Percentiles rank a stretch among this genome's conserved stretches.
Conservation (phyloP, 1,139 yeast genomes). For the Geotrichum siamense region DNA sequence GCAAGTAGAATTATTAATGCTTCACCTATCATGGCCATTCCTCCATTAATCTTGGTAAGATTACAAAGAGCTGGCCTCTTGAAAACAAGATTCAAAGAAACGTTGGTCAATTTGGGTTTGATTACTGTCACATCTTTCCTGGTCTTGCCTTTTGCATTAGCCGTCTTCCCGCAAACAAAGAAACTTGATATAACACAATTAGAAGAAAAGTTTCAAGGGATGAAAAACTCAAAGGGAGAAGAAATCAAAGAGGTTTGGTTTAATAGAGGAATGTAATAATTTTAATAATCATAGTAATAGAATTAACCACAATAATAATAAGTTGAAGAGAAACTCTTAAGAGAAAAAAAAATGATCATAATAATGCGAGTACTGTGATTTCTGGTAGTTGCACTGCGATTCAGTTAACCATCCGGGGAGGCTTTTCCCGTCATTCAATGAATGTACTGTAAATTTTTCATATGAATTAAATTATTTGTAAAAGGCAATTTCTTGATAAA, state of each 20-base stretch:
- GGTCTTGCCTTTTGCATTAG: constrained; percentile 90
- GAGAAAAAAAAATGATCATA: no score
- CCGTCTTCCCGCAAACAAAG: constrained; percentile 87
- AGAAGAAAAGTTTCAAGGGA: constrained; percentile 55
- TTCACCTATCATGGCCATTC: constrained; percentile 93
- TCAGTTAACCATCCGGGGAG: no score
- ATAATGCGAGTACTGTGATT: no score
- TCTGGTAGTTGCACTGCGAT: no score
- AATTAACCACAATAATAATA: no score
- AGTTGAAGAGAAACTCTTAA: no score
- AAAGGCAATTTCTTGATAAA: no score
- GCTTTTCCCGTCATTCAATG: no score
- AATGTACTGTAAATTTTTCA: no score
- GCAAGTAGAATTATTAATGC: constrained; percentile 91
- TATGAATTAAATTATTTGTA: no score
- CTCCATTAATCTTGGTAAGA: constrained; percentile 74
- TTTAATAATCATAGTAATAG: no score
- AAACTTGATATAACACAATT: constrained; percentile 49
- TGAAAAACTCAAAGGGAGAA: constrained; percentile 60
- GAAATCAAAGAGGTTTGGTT: constrained; percentile 59
- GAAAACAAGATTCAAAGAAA: constrained; percentile 47
- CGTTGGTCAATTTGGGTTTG: constrained; percentile 69
- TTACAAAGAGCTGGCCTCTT: constrained; percentile 60
- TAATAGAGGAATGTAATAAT: constrained; percentile 88
- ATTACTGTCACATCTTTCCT: constrained; percentile 78